Base-by-base conservation (phyloP, 1,139 yeast species). In the Nadsonia starkeyi-henricii region DNA sequence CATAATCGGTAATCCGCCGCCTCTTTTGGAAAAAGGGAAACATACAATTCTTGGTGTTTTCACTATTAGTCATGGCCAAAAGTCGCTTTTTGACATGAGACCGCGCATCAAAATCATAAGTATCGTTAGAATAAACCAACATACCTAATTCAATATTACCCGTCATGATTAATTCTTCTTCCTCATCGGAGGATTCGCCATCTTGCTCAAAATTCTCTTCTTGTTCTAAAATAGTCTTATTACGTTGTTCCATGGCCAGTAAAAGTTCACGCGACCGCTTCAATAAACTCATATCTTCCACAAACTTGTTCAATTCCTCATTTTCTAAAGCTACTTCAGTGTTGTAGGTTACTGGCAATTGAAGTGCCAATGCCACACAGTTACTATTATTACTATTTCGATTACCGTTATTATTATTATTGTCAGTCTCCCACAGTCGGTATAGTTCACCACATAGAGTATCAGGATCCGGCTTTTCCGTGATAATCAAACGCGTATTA, bases 1-100 rank as follows among this genome's bases (percentile, higher is more conserved):
- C 97, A 61, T 89, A 91, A 57, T 89, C 97, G 61, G 91, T 97
- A 45, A 73, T 69, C 54, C 81, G 77, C 26, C 74, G 71, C 54
- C 78, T 76, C 26, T 72, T 70, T 1, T 75, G 73, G 12, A 74
- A 68, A 56, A 72, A 79, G 9, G 95, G 97, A 58, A 88, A 89
- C 84, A 83, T 81, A 45, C 81, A 78, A 50, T 82, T 80, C 54
- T 83, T 74, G 9, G 9, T n/a, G 7, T 26, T 12, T 33, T 33
- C 39, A 33, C 17, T 33, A 15, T 4, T 33, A 33, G 17, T n/a
- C 15, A 3, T 33, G 12, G 3, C 81, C 78, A 51, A 74, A 73
- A 28, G 79, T 13, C 39, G 15, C 12, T 33, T n/a, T 33, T n/a
- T 33, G 17, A 15, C 17, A 33, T 33, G 39, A 9, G 69, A 65